These are phyloP conservation scores for Yarrowia osloensis DNA, from an alignment of 805 yeast genomes.

Conservation along the genomic window DNA sequence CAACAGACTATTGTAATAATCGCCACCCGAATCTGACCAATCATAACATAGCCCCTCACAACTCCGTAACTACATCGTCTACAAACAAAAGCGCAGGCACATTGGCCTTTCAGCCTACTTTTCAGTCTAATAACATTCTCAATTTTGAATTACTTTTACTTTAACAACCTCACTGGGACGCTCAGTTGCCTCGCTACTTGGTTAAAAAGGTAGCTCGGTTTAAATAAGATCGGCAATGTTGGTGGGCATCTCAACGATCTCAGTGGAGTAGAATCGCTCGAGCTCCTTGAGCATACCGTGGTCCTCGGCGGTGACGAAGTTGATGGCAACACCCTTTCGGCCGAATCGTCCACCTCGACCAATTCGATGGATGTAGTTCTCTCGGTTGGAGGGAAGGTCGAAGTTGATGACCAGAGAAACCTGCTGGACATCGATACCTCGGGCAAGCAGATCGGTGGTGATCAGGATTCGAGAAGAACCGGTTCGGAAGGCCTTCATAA, in stretches of 20 bases:
- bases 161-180: constrained; percentile 14
- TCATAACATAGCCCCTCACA: background rate
- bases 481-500: constrained; percentile 93
- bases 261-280: constrained; percentile 84
- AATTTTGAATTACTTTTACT: constrained; percentile 26
- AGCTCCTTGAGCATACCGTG: constrained; percentile 72
- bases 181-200: constrained; percentile 16
- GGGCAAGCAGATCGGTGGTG: constrained; percentile 95
- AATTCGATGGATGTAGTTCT: constrained; percentile 94
- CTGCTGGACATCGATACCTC: constrained; percentile 98
- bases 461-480: constrained; percentile 93
- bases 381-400: constrained; percentile 86
- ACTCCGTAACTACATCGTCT: background rate
- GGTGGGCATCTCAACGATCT: constrained; percentile 90
- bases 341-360: constrained; percentile 99
- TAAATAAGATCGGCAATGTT: constrained; percentile 55
- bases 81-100: no score
- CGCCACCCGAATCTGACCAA: background rate
- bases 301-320: constrained; percentile 84
- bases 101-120: no score
- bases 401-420: constrained; percentile 92
- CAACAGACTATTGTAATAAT: background rate
- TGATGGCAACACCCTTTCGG: constrained; percentile 96
- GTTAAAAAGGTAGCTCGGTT: constrained; percentile 28
- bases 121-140: background rate